phyloP scores from a whole-genome alignment of 257 asterid species.

The Solanum habrochaites region DNA sequence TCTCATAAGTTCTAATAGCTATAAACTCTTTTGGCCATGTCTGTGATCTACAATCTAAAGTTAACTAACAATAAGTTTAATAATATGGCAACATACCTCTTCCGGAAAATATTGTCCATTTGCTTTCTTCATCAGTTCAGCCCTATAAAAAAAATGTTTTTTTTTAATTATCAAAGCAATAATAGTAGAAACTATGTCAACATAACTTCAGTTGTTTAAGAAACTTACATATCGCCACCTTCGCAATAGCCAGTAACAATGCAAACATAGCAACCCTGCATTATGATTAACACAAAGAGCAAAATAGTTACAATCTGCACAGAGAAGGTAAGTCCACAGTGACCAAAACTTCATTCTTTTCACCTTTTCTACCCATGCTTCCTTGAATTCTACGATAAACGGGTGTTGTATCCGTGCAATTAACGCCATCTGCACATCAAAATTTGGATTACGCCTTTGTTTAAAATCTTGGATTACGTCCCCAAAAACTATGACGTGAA shows the following conservation, averaged over 20 bases:
- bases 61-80: not conserved
- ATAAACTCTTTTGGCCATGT: not conserved
- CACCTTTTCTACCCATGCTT: constrained; percentile 99
- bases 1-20: not conserved
- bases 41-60: not conserved
- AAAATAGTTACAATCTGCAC: not conserved
- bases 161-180: not conserved
- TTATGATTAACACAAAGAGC: constrained; percentile 1
- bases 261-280: constrained; percentile 98
- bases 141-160: constrained; percentile 34
- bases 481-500: not conserved
- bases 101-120: constrained; percentile 89
- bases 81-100: constrained; percentile 41
- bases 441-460: not conserved
- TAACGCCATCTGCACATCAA: constrained; percentile 82
- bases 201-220: not conserved
- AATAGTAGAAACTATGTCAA: not conserved
- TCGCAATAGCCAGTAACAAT: constrained; percentile 97
- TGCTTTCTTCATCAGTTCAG: constrained; percentile 87
- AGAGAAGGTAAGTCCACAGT: not conserved
- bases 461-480: not conserved
- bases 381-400: constrained; percentile 89
- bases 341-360: not conserved
- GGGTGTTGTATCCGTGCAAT: constrained; percentile 90
- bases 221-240: constrained; percentile 96